phyloP scores from a whole-genome alignment of 257 asterid species.

The Thymus quinquecostatus region DNA sequence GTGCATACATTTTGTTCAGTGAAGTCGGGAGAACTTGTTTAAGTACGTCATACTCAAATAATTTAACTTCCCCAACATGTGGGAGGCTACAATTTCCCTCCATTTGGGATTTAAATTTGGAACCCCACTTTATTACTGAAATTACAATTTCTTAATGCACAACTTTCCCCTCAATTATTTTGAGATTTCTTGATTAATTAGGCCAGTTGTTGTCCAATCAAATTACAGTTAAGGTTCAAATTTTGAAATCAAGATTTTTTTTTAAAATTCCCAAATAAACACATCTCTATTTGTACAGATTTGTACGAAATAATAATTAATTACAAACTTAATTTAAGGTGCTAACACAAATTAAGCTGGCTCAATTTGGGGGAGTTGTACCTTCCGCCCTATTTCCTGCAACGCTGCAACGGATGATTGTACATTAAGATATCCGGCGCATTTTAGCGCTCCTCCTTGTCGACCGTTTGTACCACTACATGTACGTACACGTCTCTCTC shows the following conservation, averaged over 20 bases:
- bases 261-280: neutral
- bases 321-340: neutral
- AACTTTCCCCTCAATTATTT: constrained; percentile 11
- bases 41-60: neutral
- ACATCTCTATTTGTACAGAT: neutral
- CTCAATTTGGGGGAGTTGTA: constrained; percentile 24
- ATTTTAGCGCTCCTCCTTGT: constrained; percentile 32
- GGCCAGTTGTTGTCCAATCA: constrained; percentile 1
- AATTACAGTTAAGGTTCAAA: constrained; percentile 8
- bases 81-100: constrained; percentile 29
- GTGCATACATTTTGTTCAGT: neutral
- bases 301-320: neutral
- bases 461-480: constrained; percentile 39
- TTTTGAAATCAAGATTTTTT: constrained; percentile 12
- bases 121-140: constrained; percentile 23
- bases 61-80: neutral
- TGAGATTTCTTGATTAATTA: neutral
- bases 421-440: constrained; percentile 25
- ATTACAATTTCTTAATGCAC: neutral
- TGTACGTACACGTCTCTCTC: constrained; percentile 47
- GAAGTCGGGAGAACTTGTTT: neutral
- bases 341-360: too few relatives aligned
- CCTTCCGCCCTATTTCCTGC: constrained; percentile 10
- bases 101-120: constrained; percentile 28
- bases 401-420: constrained; percentile 3